These are phyloP conservation scores for Fusarium sp. DNA, from an alignment of 2,329 filamentous ascomycete species.

Conservation along the genomic window DNA sequence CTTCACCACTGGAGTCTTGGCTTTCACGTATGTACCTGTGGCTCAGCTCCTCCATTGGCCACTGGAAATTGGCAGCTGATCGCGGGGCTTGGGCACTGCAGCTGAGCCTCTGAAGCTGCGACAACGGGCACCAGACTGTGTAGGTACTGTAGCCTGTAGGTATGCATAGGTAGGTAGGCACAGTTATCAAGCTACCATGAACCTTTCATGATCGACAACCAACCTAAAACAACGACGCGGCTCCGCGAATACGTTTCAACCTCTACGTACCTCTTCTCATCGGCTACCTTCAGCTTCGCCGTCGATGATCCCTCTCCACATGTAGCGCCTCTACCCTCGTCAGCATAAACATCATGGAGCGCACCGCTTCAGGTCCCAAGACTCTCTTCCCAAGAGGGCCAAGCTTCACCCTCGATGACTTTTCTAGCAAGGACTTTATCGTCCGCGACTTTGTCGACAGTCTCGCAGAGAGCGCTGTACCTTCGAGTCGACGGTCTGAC, in stretches of 20 bases:
- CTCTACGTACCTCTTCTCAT: constrained; percentile 9
- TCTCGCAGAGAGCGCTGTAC: constrained; percentile 84
- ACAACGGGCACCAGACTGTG: neutral
- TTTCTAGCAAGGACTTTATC: constrained; percentile 92
- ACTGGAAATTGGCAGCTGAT: constrained; percentile 15
- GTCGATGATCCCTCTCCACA: constrained; percentile 36
- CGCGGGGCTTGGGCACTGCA: constrained; percentile 26
- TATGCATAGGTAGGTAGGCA: no score
- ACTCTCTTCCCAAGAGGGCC: constrained; percentile 80
- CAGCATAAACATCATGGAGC: constrained; percentile 51
- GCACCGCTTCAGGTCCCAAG: constrained; percentile 61
- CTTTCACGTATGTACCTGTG: constrained; percentile 36
- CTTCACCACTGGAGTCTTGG: constrained; percentile 36
- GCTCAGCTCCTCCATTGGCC: constrained; percentile 27
- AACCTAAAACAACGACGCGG: constrained; percentile 28
- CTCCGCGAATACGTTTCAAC: constrained; percentile 12
- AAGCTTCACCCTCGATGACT: constrained; percentile 87
- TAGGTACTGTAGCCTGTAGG: no score
- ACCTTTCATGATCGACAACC: constrained; percentile 28
- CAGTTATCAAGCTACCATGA: constrained; percentile 22
- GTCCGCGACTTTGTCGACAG: constrained; percentile 97
- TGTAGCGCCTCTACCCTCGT: constrained; percentile 44
- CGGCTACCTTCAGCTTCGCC: neutral
- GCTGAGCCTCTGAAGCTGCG: constrained; percentile 26
- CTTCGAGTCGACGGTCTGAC: constrained; percentile 81